Evolutionary conservation across 2,329 filamentous ascomycete species (phyloP).

Genomic region (Penicillium expansum): DNA sequence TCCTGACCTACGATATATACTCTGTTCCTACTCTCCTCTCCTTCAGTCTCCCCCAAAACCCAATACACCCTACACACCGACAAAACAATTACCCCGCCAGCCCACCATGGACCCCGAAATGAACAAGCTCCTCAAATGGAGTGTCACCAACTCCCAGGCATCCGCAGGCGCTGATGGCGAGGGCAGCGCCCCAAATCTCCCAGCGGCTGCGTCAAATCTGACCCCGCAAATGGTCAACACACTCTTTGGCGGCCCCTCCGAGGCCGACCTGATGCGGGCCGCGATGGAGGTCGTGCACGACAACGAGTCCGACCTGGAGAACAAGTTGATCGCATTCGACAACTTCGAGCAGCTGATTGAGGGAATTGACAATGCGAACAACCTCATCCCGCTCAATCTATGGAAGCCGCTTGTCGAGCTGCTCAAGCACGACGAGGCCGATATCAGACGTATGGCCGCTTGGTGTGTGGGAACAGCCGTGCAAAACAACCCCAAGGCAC

Average conservation of each 20-base stretch:
- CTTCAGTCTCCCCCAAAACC: not conserved
- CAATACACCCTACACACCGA: not conserved
- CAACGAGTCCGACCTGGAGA: conserved; percentile 64
- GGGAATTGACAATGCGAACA: conserved; percentile 94
- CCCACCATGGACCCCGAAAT: conserved; percentile 59
- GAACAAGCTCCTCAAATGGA: conserved; percentile 78
- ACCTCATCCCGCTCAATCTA: conserved; percentile 72
- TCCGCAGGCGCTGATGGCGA: conserved; percentile 16
- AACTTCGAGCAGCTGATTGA: conserved; percentile 94
- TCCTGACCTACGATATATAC: not conserved
- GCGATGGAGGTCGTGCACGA: conserved; percentile 74
- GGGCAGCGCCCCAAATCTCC: conserved; percentile 36
- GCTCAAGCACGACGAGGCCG: conserved; percentile 65
- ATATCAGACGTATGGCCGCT: conserved; percentile 80
- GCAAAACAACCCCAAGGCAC: conserved; percentile 86
- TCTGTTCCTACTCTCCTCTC: not conserved
- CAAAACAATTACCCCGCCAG: conserved; percentile 8
- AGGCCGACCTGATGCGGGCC: conserved; percentile 87
- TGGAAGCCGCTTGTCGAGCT: conserved; percentile 79
- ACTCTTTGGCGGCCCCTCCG: conserved; percentile 78
- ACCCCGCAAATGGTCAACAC: conserved; percentile 69
- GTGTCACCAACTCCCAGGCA: conserved; percentile 59
- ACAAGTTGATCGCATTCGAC: conserved; percentile 83
- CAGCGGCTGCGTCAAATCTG: conserved; percentile 46
- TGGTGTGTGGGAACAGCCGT: conserved; percentile 94